A percentile compares a stretch with the other conserved stretches of the same genome.
These are phyloP conservation scores for Sambucus nigra DNA, from an alignment of 129 eudicot genomes.

Conservation along the genomic window DNA sequence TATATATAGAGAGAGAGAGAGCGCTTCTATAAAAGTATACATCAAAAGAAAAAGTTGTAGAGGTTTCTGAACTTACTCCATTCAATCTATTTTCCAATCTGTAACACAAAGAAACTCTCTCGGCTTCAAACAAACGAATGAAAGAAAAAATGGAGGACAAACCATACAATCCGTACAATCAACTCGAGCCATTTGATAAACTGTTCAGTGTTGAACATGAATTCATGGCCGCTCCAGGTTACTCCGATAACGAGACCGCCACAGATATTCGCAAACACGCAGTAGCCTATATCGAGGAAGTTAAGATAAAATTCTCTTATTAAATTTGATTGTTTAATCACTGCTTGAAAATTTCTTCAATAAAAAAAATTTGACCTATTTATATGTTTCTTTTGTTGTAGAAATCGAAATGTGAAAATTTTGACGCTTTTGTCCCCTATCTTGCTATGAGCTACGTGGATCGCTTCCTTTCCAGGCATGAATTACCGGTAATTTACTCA, in stretches of 20 bases:
- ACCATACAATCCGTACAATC: not conserved
- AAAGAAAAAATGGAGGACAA: not conserved
- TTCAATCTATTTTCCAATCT: not conserved
- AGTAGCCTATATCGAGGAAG: not conserved
- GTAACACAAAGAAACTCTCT: not conserved
- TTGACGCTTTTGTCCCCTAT: constrained; percentile 2
- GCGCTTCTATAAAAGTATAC: no score
- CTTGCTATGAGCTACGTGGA: constrained; percentile 14
- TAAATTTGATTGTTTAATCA: not conserved
- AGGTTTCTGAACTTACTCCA: no score
- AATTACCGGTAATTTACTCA: constrained; percentile 14
- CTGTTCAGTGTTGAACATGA: not conserved
- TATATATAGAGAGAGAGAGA: no score
- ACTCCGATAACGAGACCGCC: not conserved
- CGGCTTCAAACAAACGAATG: not conserved
- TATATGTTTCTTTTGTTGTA: not conserved
- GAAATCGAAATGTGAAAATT: not conserved
- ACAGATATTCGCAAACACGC: constrained; percentile 1
- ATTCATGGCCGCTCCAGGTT: not conserved
- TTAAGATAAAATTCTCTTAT: not conserved
- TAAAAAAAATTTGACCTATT: no score
- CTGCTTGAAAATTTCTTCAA: not conserved
- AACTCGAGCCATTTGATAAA: not conserved
- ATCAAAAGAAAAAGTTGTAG: no score
- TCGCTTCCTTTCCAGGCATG: constrained; percentile 16